Evolutionary conservation across 108 stramenopile genomes (phyloP).

Genomic region (Nitzschia sp.): DNA sequence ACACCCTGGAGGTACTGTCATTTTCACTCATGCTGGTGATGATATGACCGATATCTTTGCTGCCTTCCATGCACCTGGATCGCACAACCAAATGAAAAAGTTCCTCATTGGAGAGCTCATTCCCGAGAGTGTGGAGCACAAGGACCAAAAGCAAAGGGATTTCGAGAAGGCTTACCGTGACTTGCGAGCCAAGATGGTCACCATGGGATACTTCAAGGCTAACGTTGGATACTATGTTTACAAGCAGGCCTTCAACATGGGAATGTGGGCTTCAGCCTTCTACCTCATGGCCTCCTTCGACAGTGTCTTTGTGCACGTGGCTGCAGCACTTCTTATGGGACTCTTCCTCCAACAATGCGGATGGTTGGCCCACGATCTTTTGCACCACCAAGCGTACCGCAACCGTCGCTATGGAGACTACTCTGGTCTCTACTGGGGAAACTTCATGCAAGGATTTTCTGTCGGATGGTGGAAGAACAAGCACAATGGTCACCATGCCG

Average conservation of each 20-base stretch:
- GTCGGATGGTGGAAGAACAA: conserved; percentile 97
- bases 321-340: conserved; percentile 86
- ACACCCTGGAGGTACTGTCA: conserved; percentile 95
- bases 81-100: conserved; percentile 84
- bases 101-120: conserved; percentile 94
- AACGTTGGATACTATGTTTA: conserved; percentile 86
- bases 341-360: conserved; percentile 99
- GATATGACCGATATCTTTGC: conserved; percentile 99
- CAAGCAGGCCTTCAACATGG: conserved; percentile 87
- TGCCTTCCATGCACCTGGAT: conserved; percentile 95
- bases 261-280: conserved; percentile 78
- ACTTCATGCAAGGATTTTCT: conserved; percentile 93
- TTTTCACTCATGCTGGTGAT: conserved; percentile 98
- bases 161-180: conserved; percentile 97
- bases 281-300: conserved; percentile 79
- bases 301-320: conserved; percentile 70
- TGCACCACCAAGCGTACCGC: conserved; percentile 98
- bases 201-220: conserved; percentile 95
- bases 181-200: conserved; percentile 83
- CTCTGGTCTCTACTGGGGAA: conserved; percentile 91
- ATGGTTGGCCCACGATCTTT: conserved; percentile 98
- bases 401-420: conserved; percentile 91
- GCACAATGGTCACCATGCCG: conserved; percentile 99
- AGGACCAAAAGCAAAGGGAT: conserved; percentile 75
- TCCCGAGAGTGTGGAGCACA: conserved; percentile 68